Conservation (phyloP, 352 stramenopile genomes). For the Phytopythium mirpurense region DNA sequence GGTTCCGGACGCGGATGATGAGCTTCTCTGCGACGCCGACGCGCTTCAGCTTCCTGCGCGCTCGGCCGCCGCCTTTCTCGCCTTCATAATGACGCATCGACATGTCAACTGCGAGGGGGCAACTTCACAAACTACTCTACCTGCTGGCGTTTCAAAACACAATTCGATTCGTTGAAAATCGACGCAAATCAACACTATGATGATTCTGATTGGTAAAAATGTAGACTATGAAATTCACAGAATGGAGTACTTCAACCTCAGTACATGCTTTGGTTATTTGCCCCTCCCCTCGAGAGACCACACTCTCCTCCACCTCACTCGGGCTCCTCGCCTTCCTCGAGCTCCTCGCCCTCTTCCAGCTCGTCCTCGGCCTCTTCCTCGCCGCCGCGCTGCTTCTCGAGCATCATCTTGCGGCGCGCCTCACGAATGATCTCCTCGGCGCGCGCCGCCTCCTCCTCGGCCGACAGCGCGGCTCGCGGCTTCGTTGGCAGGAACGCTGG, state of each 20-base stretch:
- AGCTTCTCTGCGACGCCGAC: neutral
- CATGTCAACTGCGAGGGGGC: neutral
- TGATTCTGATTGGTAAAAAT: neutral
- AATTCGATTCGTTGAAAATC: neutral
- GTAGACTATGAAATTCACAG: neutral
- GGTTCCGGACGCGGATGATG: neutral
- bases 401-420: conserved; percentile 52
- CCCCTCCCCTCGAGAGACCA: conserved; percentile 12
- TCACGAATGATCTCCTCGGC: conserved; percentile 70
- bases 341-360: conserved; percentile 58
- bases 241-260: neutral
- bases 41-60: neutral
- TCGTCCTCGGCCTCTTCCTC: conserved; percentile 26
- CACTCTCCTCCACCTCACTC: too few species aligned
- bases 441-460: conserved; percentile 43
- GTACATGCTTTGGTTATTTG: neutral
- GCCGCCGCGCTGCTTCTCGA: conserved; percentile 26
- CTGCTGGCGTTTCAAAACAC: neutral
- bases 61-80: neutral
- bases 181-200: neutral
- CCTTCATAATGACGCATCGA: neutral
- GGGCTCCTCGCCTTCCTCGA: conserved; percentile 29
- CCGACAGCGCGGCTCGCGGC: conserved; percentile 17
- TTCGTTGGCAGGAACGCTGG: conserved; percentile 13
- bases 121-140: neutral